Evolutionary conservation across 768 basidiomycete genomes (phyloP), one percentile per base, ranked within the genome.

Genomic region (Agaricus blazei): DNA sequence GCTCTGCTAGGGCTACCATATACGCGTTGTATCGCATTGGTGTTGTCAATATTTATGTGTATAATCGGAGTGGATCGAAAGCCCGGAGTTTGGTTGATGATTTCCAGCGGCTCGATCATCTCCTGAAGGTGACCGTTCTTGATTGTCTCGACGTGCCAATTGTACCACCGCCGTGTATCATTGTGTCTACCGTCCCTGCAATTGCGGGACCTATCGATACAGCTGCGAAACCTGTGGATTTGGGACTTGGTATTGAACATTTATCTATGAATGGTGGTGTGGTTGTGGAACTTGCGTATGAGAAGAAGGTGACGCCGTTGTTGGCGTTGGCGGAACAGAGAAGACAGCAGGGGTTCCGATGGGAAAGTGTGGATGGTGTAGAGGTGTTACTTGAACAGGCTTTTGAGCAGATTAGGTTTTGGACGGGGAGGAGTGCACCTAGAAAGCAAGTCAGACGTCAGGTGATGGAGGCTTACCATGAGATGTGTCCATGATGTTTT

Each of bases 281-380:
- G 0, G 81, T 85, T n/a, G 74, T 91, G 38, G 89, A 92, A 56
- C 81, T 90, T 74, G 87, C 88, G 19, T 91, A 90, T 64, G 82
- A 83, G 60, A 84, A 85, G 0, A 73, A 81, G 8, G 72, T 77
- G 55, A 91, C 89, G 28, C 84, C 85, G 0, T 64, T 92, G 46
- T 66, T 90, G 19, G 61, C 65, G 34, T 65, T 89, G 9, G 87
- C 86, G 4, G 66, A 73, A 54, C 60, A 66, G 37, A 64, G 61
- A 26, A 65, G 68, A 40, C 29, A 61, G 36, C 63, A 68, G 5
- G 66, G 64, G 23, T 57, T 61, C 14, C 57, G 55, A 15, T 89
- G 87, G 87, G 70, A 69, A n/a, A 65, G 71, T 15, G 82, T 87
- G 15, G 72, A 75, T 46, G 87, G 88, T 0, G 72, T 89, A 8